These are phyloP conservation scores for Martiniozyma abietophila DNA, from an alignment of 805 yeast genomes.

Conservation along the genomic window DNA sequence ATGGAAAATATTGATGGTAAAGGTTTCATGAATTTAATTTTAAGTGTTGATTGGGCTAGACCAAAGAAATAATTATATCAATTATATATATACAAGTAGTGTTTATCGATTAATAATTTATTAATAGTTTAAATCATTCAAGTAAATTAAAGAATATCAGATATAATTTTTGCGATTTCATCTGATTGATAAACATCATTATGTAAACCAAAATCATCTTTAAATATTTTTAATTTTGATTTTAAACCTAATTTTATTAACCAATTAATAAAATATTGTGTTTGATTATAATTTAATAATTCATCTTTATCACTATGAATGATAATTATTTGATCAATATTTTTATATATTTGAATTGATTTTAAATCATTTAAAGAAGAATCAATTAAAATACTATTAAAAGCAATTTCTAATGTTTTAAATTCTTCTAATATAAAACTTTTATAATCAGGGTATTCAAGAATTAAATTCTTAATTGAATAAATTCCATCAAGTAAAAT, in stretches of 20 bases:
- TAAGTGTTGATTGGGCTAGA: conserved; percentile 55
- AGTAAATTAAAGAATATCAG: too few relatives aligned
- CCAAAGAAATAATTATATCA: conserved; percentile 21
- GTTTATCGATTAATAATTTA: neutral
- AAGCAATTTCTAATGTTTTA: conserved; percentile 13
- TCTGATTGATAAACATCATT: conserved; percentile 48
- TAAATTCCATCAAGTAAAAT: conserved; percentile 65
- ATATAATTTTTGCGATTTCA: conserved; percentile 26
- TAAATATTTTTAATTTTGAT: conserved; percentile 14
- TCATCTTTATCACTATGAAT: conserved; percentile 64
- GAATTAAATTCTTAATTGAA: conserved; percentile 38
- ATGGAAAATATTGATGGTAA: conserved; percentile 71
- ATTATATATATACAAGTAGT: neutral
- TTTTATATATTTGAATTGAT: too few relatives aligned
- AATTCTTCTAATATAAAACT: conserved; percentile 56
- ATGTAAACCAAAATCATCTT: conserved; percentile 48
- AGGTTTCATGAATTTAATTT: conserved; percentile 86
- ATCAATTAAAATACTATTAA: conserved; percentile 15
- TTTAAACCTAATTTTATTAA: conserved; percentile 19
- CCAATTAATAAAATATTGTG: conserved; percentile 30
- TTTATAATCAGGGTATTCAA: conserved; percentile 53
- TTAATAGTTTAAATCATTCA: too few relatives aligned
- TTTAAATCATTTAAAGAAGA: neutral
- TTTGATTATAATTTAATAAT: conserved; percentile 44
- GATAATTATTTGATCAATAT: too few relatives aligned